Percentiles rank a stretch among this genome's conserved stretches.
phyloP scores from a whole-genome alignment of 1,284 basidiomycete species.

The Apiotrichum gamsii region DNA sequence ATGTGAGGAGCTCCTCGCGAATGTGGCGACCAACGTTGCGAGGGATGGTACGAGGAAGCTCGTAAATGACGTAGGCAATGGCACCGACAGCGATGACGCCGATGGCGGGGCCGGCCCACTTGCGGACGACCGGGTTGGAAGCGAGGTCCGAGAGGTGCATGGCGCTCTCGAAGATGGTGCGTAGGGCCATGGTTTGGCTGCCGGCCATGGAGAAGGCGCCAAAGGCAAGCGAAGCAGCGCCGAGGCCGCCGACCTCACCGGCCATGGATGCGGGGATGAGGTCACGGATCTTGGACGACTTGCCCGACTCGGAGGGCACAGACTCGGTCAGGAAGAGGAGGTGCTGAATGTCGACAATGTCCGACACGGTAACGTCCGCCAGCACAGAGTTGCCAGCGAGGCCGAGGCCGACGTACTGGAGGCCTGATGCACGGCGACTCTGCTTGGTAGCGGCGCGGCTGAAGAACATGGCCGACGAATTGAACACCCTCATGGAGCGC shows the following conservation, averaged over 20 bases:
- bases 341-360: slow-evolving; percentile 83
- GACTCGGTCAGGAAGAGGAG: slow-evolving; percentile 53
- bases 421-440: slow-evolving; percentile 48
- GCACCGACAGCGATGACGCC: slow-evolving; percentile 65
- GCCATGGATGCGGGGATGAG: slow-evolving; percentile 28
- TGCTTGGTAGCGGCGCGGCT: slow-evolving; percentile 50
- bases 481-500: slow-evolving; percentile 73
- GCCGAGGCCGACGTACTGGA: slow-evolving; percentile 38
- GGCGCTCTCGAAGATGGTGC: slow-evolving; percentile 68
- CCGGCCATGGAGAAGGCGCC: slow-evolving; percentile 86
- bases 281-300: slow-evolving; percentile 20
- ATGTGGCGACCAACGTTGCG: slow-evolving; percentile 74
- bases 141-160: slow-evolving; percentile 71
- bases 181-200: slow-evolving; percentile 68
- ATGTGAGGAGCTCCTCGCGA: slow-evolving; percentile 52
- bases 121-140: slow-evolving; percentile 71
- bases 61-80: slow-evolving; percentile 75
- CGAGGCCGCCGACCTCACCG: slow-evolving; percentile 57
- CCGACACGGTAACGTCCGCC: slow-evolving; percentile 53
- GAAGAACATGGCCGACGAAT: slow-evolving; percentile 91
- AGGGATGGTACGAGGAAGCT: slow-evolving; percentile 87
- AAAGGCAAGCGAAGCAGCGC: slow-evolving; percentile 67
- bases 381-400: slow-evolving; percentile 37
- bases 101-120: slow-evolving; percentile 81
- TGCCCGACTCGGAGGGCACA: slow-evolving; percentile 46